Percentiles rank a stretch among this genome's conserved stretches.
phyloP scores from a whole-genome alignment of 805 yeast species.

The Myxozyma neotropica region DNA sequence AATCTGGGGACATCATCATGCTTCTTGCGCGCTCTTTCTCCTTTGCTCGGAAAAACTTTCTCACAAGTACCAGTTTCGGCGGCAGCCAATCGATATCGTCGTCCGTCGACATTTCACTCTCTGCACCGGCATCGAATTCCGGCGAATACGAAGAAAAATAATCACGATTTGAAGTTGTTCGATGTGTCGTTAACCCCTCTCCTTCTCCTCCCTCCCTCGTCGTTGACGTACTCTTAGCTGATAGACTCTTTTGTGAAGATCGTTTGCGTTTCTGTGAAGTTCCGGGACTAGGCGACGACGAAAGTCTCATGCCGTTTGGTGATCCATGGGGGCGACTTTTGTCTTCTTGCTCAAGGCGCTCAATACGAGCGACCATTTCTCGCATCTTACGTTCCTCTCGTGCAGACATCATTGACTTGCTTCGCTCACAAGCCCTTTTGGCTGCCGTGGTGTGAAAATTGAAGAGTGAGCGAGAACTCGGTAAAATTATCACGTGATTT shows the following conservation, averaged over 20 bases:
- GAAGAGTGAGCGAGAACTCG: too few species aligned
- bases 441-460: too few species aligned
- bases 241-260: background rate
- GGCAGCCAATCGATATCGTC: constrained; percentile 32
- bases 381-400: constrained; percentile 32
- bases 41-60: constrained; percentile 23
- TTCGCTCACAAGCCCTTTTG: background rate
- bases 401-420: constrained; percentile 17
- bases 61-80: constrained; percentile 29
- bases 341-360: constrained; percentile 28
- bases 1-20: constrained; percentile 16
- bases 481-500: too few species aligned
- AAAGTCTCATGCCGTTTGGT: background rate
- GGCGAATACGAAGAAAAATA: background rate
- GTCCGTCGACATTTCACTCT: constrained; percentile 30
- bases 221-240: background rate
- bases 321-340: constrained; percentile 5
- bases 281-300: constrained; percentile 8
- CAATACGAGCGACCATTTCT: constrained; percentile 27
- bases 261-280: constrained; percentile 16
- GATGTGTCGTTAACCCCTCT: background rate
- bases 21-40: constrained; percentile 14
- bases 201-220: background rate
- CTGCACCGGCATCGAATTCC: constrained; percentile 14
- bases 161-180: background rate